phyloP scores from a whole-genome alignment of 306 rosid species.

The Malus fusca region DNA sequence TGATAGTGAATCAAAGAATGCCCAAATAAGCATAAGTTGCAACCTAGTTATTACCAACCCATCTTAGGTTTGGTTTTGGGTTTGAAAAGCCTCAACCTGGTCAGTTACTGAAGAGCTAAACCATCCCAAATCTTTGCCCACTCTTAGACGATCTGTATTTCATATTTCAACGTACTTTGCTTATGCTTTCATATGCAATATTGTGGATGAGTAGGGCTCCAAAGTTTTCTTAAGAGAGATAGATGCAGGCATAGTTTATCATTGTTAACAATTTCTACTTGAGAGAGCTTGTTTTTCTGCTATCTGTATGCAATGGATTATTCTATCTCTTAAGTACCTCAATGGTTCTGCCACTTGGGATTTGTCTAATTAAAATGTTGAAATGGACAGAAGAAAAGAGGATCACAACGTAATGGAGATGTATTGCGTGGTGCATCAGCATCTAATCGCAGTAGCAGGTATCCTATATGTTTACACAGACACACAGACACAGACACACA shows the following conservation, averaged over 20 bases:
- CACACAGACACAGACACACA: too few species aligned
- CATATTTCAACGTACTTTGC: neutral
- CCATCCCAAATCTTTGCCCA: neutral
- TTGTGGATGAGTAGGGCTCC: neutral
- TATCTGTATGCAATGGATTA: neutral
- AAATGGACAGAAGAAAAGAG: conserved; percentile 71
- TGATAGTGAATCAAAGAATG: neutral
- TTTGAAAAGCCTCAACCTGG: neutral
- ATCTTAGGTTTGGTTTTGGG: neutral
- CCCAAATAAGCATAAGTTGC: neutral
- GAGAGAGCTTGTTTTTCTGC: conserved; percentile 4
- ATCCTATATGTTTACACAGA: conserved; percentile 6
- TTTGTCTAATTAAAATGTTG: conserved; percentile 14
- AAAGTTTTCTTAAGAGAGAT: neutral
- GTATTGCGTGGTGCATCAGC: conserved; percentile 42
- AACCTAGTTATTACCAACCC: neutral
- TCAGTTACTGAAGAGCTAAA: neutral
- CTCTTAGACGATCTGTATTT: neutral
- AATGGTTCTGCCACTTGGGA: conserved; percentile 10
- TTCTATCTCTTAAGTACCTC: conserved; percentile 14
- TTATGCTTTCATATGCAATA: neutral
- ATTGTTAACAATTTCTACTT: neutral
- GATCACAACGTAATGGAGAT: conserved; percentile 47
- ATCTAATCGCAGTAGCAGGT: conserved; percentile 65
- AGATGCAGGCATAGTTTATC: neutral